These are phyloP conservation scores for Nannochloris sp. DNA, from an alignment of 139 green algal genomes.

Conservation along the genomic window DNA sequence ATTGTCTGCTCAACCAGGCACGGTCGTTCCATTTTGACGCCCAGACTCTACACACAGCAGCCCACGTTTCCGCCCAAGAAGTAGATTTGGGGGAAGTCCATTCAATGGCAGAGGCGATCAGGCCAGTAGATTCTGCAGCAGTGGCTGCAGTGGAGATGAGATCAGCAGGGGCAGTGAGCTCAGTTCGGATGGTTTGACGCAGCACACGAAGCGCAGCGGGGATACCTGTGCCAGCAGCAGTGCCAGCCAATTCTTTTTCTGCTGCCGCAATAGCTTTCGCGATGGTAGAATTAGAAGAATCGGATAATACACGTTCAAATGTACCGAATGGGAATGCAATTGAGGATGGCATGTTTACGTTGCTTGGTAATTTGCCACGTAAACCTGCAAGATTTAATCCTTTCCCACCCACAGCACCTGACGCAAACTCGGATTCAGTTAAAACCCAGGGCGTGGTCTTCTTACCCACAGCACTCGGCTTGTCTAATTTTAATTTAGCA, in stretches of 20 bases:
- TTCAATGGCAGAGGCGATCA: constrained; percentile 7
- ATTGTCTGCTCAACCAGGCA: constrained; percentile 57
- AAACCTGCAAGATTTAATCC: constrained; percentile 58
- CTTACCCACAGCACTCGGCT: too few relatives aligned
- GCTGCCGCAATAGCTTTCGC: constrained; percentile 23
- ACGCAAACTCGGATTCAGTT: constrained; percentile 41
- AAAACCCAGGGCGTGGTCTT: too few relatives aligned
- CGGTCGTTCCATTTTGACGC: constrained; percentile 78
- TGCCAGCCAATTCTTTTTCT: constrained; percentile 12
- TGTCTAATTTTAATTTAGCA: not conserved
- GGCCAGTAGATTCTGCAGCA: constrained; percentile 25
- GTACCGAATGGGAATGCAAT: constrained; percentile 78
- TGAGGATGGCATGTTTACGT: constrained; percentile 39
- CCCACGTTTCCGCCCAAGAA: constrained; percentile 50
- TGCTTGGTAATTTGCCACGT: constrained; percentile 24
- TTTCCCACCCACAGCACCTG: constrained; percentile 70
- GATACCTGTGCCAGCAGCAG: not conserved
- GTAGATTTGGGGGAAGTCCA: constrained; percentile 11
- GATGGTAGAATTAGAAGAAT: constrained; percentile 36
- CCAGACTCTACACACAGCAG: constrained; percentile 75
- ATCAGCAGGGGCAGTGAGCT: constrained; percentile 31
- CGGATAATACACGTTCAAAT: constrained; percentile 65
- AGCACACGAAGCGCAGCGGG: constrained; percentile 30
- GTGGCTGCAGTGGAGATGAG: constrained; percentile 34
- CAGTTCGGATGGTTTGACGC: constrained; percentile 15